phyloP scores from a whole-genome alignment of 495 filamentous ascomycete species.

The Ascobolus immersus region DNA sequence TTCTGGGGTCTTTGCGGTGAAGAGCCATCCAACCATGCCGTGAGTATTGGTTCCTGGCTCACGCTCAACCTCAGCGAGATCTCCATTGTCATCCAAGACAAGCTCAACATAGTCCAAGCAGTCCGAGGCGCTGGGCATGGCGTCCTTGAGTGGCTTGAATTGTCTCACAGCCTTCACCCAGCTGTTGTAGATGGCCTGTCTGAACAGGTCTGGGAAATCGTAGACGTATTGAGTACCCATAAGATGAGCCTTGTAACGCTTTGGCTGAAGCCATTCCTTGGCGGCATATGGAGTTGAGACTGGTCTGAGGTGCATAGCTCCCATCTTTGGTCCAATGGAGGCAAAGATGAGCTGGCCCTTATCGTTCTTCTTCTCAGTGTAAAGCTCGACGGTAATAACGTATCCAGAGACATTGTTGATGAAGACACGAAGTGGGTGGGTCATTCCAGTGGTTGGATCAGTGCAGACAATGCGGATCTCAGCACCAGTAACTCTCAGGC shows the following conservation, averaged over 20 bases:
- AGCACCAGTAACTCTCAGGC: conserved; percentile 85
- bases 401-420: conserved; percentile 99
- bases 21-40: conserved; percentile 96
- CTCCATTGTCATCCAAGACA: conserved; percentile 79
- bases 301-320: conserved; percentile 77
- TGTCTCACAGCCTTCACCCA: conserved; percentile 52
- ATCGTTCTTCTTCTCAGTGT: conserved; percentile 91
- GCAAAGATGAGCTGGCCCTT: conserved; percentile 95
- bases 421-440: conserved; percentile 82
- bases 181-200: conserved; percentile 89
- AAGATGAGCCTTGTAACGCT: conserved; percentile 94
- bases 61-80: conserved; percentile 69
- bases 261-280: conserved; percentile 96
- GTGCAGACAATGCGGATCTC: conserved; percentile 98
- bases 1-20: conserved; percentile 93
- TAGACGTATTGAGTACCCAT: conserved; percentile 99
- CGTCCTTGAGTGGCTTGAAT: conserved; percentile 44
- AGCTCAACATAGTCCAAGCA: conserved; percentile 91
- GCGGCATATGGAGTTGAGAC: conserved; percentile 85
- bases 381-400: conserved; percentile 91
- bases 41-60: conserved; percentile 85
- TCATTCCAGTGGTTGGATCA: conserved; percentile 54
- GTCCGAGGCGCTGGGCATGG: conserved; percentile 62
- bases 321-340: conserved; percentile 85
- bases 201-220: conserved; percentile 98